Conservation (phyloP, 257 asterid species). For the Solanum gandarillasii region DNA sequence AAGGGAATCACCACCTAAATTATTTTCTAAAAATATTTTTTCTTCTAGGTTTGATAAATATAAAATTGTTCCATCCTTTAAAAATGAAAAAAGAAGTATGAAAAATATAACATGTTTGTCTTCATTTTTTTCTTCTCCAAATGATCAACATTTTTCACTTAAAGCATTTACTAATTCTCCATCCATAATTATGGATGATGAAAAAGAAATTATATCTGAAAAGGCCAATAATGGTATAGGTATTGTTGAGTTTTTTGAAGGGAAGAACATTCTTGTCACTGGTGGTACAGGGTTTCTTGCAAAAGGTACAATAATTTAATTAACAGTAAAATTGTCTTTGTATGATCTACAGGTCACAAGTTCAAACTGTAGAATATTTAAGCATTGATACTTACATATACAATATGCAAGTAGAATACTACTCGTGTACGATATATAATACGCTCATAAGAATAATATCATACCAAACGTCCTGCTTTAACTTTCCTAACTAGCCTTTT, state of each 20-base stretch:
- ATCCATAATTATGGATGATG: neutral
- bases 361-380: no score
- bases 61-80: neutral
- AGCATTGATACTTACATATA: neutral
- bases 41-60: neutral
- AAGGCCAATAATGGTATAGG: constrained; percentile 28
- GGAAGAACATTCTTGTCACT: constrained; percentile 43
- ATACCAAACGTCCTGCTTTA: no score
- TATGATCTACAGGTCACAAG: neutral
- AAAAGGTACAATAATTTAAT: constrained; percentile 29
- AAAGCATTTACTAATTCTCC: neutral
- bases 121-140: neutral
- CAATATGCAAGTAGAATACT: neutral
- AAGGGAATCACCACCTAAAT: neutral
- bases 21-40: neutral
- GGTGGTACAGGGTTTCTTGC: constrained; percentile 73
- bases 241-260: constrained; percentile 33
- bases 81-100: neutral
- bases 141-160: neutral
- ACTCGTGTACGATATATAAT: no score
- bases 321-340: neutral
- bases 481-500: neutral
- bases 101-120: neutral
- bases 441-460: no score
- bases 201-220: neutral